Evolutionary conservation across 805 yeast genomes (phyloP), one percentile per base, ranked within the genome.

Genomic region (Candida chauliodis): DNA sequence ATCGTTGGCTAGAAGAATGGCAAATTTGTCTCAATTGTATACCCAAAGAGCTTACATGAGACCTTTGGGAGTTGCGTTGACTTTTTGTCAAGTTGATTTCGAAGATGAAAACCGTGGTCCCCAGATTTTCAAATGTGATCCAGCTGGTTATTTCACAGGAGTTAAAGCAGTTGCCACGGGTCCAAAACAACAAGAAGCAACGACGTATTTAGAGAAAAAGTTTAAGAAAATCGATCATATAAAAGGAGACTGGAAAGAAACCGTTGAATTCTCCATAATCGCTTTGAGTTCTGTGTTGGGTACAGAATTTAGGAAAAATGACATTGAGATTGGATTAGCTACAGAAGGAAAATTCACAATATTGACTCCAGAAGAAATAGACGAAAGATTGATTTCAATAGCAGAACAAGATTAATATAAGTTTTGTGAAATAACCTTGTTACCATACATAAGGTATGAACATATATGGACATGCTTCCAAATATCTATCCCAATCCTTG

Each of bases 21-120:
- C 98, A 40, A 93, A 93, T 60, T 68, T 89, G 56, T 84, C 95
- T 35, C 99, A 93, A 70, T 78, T 93, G 46, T 93, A 89, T 63
- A 93, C 99, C 29, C 99, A 93, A 66, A 77, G 97, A 58, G 98
- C 98, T 8, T 91, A 91, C 63, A 93, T 93, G 98, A 80, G 99
- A 64, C 99, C 99, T 18, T 72, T 89, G 49, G 99, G 99, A 26
- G 96, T 91, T 43, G 87, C 95, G 20, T 73, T 89, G 56, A 88
- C 96, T 18, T 83, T 91, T 54, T 75, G 89, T 42, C 79, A 95
- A 31, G 81, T 85, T 41, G 72, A 66, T 38, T 52, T 55, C 26
- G 72, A 66, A 42, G 97, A 89, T 61, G 96, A 88, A 56, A 95
- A 83, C 63, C 61, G 69, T 38, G 99, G 98, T 1, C 96, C 99